phyloP scores from a whole-genome alignment of 2,329 filamentous ascomycete species.

The Hymenoscyphus infarciens region DNA sequence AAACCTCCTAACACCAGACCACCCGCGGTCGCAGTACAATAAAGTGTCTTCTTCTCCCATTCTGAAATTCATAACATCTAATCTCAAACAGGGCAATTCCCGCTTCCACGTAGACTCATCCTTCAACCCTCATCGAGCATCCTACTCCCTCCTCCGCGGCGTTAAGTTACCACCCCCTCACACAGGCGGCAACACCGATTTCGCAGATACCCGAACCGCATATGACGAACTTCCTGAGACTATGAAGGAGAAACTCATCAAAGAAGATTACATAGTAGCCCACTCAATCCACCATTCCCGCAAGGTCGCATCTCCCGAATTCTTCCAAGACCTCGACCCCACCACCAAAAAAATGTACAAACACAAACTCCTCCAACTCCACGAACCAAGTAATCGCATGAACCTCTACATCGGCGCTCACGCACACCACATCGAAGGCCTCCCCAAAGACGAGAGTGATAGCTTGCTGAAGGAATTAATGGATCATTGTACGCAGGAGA shows the following conservation, averaged over 20 bases:
- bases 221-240: conserved; percentile 43
- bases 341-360: conserved; percentile 30
- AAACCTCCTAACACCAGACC: conserved; percentile 22
- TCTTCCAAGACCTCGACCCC: conserved; percentile 43
- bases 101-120: conserved; percentile 54
- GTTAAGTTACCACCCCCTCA: conserved; percentile 46
- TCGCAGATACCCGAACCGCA: conserved; percentile 50
- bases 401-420: conserved; percentile 53
- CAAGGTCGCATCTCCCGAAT: conserved; percentile 47
- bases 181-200: conserved; percentile 49
- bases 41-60: too few species aligned
- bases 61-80: too few species aligned
- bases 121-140: conserved; percentile 52
- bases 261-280: conserved; percentile 44
- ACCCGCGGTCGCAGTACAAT: conserved; percentile 23
- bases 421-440: conserved; percentile 49
- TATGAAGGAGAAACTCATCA: conserved; percentile 32
- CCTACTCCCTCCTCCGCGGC: conserved; percentile 49
- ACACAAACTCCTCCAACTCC: conserved; percentile 49
- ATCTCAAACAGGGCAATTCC: conserved; percentile 41
- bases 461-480: conserved; percentile 42
- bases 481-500: conserved; percentile 44
- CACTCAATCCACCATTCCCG: conserved; percentile 51
- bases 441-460: conserved; percentile 34
- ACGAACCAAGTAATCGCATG: conserved; percentile 48